phyloP scores from a whole-genome alignment of 768 basidiomycete genomes.

The Mycena rebaudengoi region DNA sequence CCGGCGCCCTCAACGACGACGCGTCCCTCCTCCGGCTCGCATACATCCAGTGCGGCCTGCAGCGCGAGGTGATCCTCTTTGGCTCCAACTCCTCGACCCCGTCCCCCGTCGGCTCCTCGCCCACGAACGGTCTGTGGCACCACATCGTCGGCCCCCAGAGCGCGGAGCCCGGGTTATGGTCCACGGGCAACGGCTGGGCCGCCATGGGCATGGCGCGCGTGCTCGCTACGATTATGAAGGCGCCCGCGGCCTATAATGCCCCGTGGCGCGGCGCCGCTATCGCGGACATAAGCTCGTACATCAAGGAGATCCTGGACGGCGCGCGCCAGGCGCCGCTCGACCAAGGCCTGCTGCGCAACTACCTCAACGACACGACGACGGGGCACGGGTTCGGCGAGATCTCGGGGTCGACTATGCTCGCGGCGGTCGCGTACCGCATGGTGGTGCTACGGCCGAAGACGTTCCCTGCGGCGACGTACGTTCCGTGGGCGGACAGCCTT shows the following conservation, averaged over 20 bases:
- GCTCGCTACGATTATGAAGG: conserved; percentile 63
- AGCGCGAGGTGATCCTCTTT: conserved; percentile 56
- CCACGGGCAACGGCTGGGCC: conserved; percentile 76
- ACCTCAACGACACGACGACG: conserved; percentile 25
- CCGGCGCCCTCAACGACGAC: conserved; percentile 48
- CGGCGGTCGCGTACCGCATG: conserved; percentile 33
- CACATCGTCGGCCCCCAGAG: conserved; percentile 51
- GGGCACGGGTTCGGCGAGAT: conserved; percentile 39
- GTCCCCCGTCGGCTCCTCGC: conserved; percentile 21
- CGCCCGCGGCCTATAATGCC: conserved; percentile 34
- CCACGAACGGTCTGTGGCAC: conserved; percentile 28
- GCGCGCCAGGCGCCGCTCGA: conserved; percentile 21
- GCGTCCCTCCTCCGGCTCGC: conserved; percentile 47
- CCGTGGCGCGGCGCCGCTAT: conserved; percentile 32
- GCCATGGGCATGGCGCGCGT: too few species aligned
- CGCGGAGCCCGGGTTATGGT: conserved; percentile 53
- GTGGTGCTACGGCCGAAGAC: neutral
- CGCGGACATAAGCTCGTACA: conserved; percentile 48
- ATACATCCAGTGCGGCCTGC: conserved; percentile 57
- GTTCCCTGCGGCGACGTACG: neutral
- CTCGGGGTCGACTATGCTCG: conserved; percentile 49
- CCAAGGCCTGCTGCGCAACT: conserved; percentile 23
- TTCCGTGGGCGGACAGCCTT: neutral
- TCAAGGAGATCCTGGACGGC: conserved; percentile 49
- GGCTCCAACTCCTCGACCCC: too few species aligned